Base-by-base conservation (phyloP, 495 filamentous ascomycete genomes). In the Aspergillus wentii region DNA sequence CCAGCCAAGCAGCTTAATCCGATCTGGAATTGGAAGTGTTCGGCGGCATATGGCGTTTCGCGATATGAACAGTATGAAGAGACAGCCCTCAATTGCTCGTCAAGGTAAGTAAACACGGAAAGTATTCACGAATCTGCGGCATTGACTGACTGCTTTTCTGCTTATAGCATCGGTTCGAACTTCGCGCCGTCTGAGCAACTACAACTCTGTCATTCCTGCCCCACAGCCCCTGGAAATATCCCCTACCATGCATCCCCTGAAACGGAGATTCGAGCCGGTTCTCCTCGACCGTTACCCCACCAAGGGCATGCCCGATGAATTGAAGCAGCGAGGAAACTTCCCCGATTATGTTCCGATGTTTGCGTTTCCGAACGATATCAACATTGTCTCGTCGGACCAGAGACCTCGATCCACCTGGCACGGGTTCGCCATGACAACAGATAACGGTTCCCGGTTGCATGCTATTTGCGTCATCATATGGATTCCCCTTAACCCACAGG, bases 321-420 rank as follows among this genome's bases (percentile, higher is more conserved):
- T 79, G 39, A 80, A 85, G 53, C 76, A 84, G 53, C 80, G 92
- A 51, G 89, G 87, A 29, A 79, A 78, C 35, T 96, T 98, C 56
- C 92, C 92, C 3, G 91, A 98, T 54, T 97, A 95, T 49, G 87
- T 98, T 25, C 92, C 92, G 17, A 97, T 98, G 92, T 98, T 97
- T 52, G 89, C 92, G 15, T 98, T 97, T 52, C 92, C 92, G 18
- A 95, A 98, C 59, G 92, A 98, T 62, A 87, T 98, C 49, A 87
- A 88, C 40, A 91, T 98, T 35, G 86, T 97, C 6, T 95, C 92
- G 7, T 88, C 88, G 2, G 92, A 98, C 53, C 89, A 97, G 54
- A 76, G 88, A 43, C 92, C 92, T 2, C 73, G 89, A 38, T 85
- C 92, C 29, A 95, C 91, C 15, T 98, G 92, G 92, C 92, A 98